Conservation (phyloP, 2,329 filamentous ascomycete genomes). For the Trichophyton rubrum region DNA sequence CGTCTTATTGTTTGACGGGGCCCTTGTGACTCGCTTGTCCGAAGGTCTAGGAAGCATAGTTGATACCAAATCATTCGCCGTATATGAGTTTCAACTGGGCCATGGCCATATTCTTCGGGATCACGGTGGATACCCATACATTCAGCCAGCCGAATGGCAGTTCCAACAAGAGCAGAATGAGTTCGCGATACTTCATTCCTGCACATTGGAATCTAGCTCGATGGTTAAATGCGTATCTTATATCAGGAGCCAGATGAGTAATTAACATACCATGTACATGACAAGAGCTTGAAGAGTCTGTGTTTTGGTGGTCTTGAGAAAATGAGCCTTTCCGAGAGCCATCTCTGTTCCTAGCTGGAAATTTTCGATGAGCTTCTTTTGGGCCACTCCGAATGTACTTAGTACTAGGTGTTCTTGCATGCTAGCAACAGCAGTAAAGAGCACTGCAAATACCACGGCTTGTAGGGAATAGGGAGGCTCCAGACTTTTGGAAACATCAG, state of each 20-base stretch:
- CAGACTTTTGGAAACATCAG: constrained; percentile 43
- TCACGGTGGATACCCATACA: constrained; percentile 67
- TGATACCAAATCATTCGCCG: constrained; percentile 66
- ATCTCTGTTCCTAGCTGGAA: constrained; percentile 56
- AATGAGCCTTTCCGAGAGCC: constrained; percentile 55
- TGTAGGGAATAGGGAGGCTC: constrained; percentile 54
- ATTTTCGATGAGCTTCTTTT: constrained; percentile 46
- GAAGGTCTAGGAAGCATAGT: constrained; percentile 61
- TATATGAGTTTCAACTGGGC: constrained; percentile 56
- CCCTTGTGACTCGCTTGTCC: constrained; percentile 62
- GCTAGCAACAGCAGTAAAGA: constrained; percentile 58
- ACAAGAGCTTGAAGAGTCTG: constrained; percentile 66
- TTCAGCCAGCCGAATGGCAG: constrained; percentile 60
- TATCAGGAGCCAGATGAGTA: constrained; percentile 8
- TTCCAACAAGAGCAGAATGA: constrained; percentile 59
- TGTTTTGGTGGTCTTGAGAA: constrained; percentile 57
- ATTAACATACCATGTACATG: constrained; percentile 53
- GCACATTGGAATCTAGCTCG: constrained; percentile 54
- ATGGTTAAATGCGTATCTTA: constrained; percentile 14
- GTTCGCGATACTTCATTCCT: constrained; percentile 58
- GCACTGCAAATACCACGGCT: constrained; percentile 54
- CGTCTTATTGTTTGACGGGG: constrained; percentile 58
- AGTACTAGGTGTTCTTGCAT: constrained; percentile 45
- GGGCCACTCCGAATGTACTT: constrained; percentile 44
- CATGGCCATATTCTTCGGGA: constrained; percentile 52